A percentile compares a stretch with the other conserved stretches of the same genome.
These are phyloP conservation scores for Chlamydomonas reinhardtii DNA, from an alignment of 163 green algal genomes.

Conservation along the genomic window DNA sequence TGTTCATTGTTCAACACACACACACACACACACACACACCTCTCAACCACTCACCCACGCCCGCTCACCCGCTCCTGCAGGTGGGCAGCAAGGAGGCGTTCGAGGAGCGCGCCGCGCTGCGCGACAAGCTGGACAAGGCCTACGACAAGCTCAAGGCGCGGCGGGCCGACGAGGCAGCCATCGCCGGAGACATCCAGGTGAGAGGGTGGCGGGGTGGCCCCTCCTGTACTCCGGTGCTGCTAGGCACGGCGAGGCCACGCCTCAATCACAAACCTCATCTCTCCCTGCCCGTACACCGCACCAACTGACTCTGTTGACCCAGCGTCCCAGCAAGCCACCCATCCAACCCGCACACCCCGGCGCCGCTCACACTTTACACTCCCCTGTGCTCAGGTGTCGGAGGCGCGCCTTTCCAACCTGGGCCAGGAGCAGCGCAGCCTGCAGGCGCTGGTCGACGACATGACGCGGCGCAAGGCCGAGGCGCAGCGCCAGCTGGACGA, in stretches of 20 bases:
- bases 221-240: too few species aligned
- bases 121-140: constrained; percentile 60
- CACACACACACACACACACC: too few species aligned
- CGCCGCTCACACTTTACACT: too few species aligned
- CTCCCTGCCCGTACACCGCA: too few species aligned
- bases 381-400: background rate
- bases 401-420: constrained; percentile 48
- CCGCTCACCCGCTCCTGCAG: too few species aligned
- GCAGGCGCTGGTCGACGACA: constrained; percentile 57
- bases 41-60: too few species aligned
- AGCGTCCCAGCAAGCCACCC: too few species aligned
- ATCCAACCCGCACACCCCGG: too few species aligned
- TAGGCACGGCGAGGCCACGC: too few species aligned
- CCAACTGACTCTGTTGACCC: too few species aligned
- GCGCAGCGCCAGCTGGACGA: constrained; percentile 60
- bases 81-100: constrained; percentile 56
- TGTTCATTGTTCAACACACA: too few species aligned
- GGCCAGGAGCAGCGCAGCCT: constrained; percentile 59
- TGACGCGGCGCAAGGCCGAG: constrained; percentile 45
- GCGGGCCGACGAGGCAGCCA: constrained; percentile 73
- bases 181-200: constrained; percentile 71
- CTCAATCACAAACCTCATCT: too few species aligned
- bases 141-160: constrained; percentile 84
- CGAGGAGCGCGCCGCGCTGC: constrained; percentile 63
- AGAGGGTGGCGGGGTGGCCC: background rate